Conservation (phyloP, 352 stramenopile species). For the Globisporangium middletonii region DNA sequence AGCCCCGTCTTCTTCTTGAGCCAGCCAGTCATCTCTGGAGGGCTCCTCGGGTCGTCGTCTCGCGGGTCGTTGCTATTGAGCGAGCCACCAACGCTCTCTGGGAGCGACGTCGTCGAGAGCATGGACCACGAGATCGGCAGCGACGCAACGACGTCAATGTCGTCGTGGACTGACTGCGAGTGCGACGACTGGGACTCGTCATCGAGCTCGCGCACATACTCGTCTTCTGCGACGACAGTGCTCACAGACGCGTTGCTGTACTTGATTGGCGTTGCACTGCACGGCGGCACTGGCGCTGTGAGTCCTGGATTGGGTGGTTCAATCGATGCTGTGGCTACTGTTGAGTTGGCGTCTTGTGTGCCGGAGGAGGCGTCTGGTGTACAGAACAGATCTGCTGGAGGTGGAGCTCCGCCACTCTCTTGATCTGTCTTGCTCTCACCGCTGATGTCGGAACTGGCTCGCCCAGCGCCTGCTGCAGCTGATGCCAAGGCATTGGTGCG, state of each 20-base stretch:
- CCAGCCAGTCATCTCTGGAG: conserved; percentile 67
- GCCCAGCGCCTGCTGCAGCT: background rate
- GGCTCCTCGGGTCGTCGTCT: conserved; percentile 21
- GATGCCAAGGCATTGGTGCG: background rate
- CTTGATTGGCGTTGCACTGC: background rate
- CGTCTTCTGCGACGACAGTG: conserved; percentile 16
- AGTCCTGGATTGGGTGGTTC: too few species aligned
- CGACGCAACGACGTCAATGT: conserved; percentile 26
- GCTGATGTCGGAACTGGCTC: background rate
- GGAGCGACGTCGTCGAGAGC: conserved; percentile 51
- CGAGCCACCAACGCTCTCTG: conserved; percentile 18
- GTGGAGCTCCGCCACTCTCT: too few species aligned
- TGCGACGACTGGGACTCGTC: background rate
- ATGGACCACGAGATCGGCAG: conserved; percentile 55
- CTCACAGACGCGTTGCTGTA: conserved; percentile 17
- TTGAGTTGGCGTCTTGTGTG: background rate
- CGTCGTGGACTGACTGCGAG: conserved; percentile 14
- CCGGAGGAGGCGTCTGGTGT: too few species aligned
- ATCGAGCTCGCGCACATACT: conserved; percentile 6
- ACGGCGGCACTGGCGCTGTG: background rate
- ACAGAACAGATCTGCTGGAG: too few species aligned
- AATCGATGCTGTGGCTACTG: background rate
- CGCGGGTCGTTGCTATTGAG: conserved; percentile 15
- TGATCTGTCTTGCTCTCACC: too few species aligned
- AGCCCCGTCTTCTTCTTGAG: conserved; percentile 80